Conservation (phyloP, 2,329 filamentous ascomycete genomes). For the Dactylonectria macrodidyma region DNA sequence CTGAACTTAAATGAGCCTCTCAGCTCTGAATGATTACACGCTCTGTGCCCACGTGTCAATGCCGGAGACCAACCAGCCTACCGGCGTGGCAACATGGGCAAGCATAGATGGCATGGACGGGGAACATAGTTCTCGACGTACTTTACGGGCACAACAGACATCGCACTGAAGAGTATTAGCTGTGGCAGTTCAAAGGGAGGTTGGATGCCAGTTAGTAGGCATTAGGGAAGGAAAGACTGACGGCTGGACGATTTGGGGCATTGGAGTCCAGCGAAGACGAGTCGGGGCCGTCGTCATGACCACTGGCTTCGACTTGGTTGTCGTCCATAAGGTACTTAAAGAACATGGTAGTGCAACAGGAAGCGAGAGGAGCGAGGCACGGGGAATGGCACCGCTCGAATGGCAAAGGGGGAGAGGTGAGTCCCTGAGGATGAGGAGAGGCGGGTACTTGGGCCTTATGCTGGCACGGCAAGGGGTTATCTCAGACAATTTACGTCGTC, state of each 20-base stretch:
- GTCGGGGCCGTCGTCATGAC: conserved; percentile 42
- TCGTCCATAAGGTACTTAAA: too few species aligned
- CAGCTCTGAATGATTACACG: too few species aligned
- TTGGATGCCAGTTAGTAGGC: conserved; percentile 1
- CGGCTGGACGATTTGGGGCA: conserved; percentile 44
- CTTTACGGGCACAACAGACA: conserved; percentile 53
- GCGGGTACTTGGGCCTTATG: too few species aligned
- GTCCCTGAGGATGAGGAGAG: too few species aligned
- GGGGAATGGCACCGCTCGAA: too few species aligned
- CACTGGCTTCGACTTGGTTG: conserved; percentile 21
- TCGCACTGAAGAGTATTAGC: conserved; percentile 45
- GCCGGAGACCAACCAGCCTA: conserved; percentile 5
- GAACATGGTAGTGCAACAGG: too few species aligned
- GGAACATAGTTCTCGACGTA: conserved; percentile 32
- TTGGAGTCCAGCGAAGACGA: conserved; percentile 37
- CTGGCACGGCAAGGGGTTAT: too few species aligned
- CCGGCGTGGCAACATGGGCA: not conserved
- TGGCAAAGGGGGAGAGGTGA: too few species aligned
- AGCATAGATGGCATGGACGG: not conserved
- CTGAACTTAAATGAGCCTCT: conserved; percentile 33
- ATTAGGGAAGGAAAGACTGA: conserved; percentile 32
- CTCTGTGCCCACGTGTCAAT: too few species aligned
- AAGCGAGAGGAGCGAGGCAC: too few species aligned
- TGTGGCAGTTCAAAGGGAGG: conserved; percentile 28
- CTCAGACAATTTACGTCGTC: too few species aligned